A percentile compares a stretch with the other conserved stretches of the same genome.
Evolutionary conservation across 768 basidiomycete genomes (phyloP).

Genomic region (Hirschioporus abietinus): DNA sequence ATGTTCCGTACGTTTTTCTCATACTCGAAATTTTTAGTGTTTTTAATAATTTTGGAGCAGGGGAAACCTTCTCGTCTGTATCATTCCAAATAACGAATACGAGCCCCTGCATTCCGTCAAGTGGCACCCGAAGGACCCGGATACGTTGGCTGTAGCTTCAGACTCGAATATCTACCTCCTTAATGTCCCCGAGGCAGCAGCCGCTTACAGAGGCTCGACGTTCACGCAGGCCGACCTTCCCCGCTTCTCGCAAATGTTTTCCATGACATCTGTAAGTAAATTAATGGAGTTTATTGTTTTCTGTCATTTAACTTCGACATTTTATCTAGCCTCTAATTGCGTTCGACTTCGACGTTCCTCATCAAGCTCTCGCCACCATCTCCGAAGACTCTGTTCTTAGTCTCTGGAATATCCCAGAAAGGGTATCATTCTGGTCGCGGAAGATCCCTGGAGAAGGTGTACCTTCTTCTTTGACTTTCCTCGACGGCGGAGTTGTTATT

Average conservation of each 20-base stretch:
- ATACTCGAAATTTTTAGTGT: conserved; percentile 5
- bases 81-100: conserved; percentile 51
- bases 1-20: conserved; percentile 63
- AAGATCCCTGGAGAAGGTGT: conserved; percentile 74
- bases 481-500: conserved; percentile 80
- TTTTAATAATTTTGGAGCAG: conserved; percentile 29
- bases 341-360: conserved; percentile 79
- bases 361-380: conserved; percentile 74
- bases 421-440: conserved; percentile 67
- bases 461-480: conserved; percentile 80
- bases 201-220: conserved; percentile 57
- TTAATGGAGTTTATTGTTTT: background rate
- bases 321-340: conserved; percentile 64
- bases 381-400: conserved; percentile 78
- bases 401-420: conserved; percentile 78
- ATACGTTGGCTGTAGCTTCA: conserved; percentile 79
- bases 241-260: conserved; percentile 63
- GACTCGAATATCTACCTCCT: conserved; percentile 71
- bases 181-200: conserved; percentile 60
- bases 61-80: conserved; percentile 63
- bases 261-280: conserved; percentile 59
- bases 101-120: conserved; percentile 77
- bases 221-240: conserved; percentile 64
- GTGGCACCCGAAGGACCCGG: conserved; percentile 82
- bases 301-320: background rate